phyloP scores from a whole-genome alignment of 2,329 filamentous ascomycete species.

The Cytospora paraplurivora region DNA sequence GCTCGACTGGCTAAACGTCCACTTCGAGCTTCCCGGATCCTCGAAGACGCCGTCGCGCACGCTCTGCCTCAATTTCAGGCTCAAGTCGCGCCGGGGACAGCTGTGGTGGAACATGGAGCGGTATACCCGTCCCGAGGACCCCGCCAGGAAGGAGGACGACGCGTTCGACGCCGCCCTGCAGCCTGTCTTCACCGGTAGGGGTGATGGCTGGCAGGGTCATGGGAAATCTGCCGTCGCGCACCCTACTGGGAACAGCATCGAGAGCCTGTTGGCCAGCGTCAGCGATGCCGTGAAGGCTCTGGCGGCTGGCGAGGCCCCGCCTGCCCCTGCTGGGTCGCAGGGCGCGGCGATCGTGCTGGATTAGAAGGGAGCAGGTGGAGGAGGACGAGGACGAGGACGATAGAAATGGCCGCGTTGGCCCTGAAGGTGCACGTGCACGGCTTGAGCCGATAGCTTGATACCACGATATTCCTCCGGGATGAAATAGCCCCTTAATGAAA shows the following conservation, averaged over 20 bases:
- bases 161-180: constrained; percentile 45
- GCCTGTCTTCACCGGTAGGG: constrained; percentile 48
- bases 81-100: constrained; percentile 51
- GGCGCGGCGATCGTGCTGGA: constrained; percentile 27
- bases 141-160: constrained; percentile 36
- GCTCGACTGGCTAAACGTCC: constrained; percentile 60
- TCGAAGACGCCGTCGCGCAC: constrained; percentile 37
- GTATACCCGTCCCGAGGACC: constrained; percentile 30
- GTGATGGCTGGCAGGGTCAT: constrained; percentile 52
- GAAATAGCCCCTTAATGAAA: constrained; percentile 19
- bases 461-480: constrained; percentile 18
- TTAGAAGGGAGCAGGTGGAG: not conserved
- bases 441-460: constrained; percentile 26
- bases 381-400: not conserved
- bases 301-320: constrained; percentile 17
- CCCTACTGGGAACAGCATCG: constrained; percentile 45
- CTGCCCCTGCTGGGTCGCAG: constrained; percentile 14
- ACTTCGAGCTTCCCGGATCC: constrained; percentile 47
- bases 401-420: not conserved
- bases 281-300: constrained; percentile 49
- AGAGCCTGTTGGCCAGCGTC: constrained; percentile 48
- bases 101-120: constrained; percentile 56
- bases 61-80: constrained; percentile 55
- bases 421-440: not conserved
- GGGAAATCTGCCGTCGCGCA: constrained; percentile 48